Evolutionary conservation across 2,329 filamentous ascomycete species (phyloP), one percentile per base, ranked within the genome.

Genomic region (Meredithiella fracta): DNA sequence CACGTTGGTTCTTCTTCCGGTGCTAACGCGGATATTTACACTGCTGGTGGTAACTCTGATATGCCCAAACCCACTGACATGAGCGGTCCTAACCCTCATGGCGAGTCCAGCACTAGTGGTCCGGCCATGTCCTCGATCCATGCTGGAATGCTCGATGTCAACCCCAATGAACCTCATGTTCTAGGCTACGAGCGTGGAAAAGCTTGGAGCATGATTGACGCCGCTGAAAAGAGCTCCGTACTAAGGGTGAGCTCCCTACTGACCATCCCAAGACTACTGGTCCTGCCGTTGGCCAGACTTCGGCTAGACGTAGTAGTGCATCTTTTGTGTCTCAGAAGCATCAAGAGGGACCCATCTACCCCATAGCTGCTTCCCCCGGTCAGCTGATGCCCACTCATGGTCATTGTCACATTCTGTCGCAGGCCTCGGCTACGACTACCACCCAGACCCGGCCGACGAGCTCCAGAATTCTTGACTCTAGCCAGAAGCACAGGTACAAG

Each of bases 201-300:
- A 17, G 57, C 57, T 17, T 59, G 57, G 62, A 74, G 83, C 37
- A 72, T 70, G 0, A 59, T 63, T 3, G 71, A 79, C 53, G 70
- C 78, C 40, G 72, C 85, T 51, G 67, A 70, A 54, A 75, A 61
- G 67, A 74, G 58, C 79, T 78, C 61, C 76, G 77, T 0, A 67
- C 79, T 61, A 70, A 61, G 6, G 57, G 57, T 8, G 50, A 59
- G 40, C 40, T 59, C 1, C 57, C 54, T 8, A 6, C 44, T 15
- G 54, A 59, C 14, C 49, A 59, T 20, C 22, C 26, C 23, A 47
- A 47, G n/a, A 34, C n/a, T 20, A 3, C 29, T 15, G 54, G 47
- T 6, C 38, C 51, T 5, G 31, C 37, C 8, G 52, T 14, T 5
- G 29, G 29, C 17, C 22, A 26, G 11, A 3, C 50, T 11, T 15